Evolutionary conservation across 257 asterid species (phyloP).

Genomic region (Plantago ovata): DNA sequence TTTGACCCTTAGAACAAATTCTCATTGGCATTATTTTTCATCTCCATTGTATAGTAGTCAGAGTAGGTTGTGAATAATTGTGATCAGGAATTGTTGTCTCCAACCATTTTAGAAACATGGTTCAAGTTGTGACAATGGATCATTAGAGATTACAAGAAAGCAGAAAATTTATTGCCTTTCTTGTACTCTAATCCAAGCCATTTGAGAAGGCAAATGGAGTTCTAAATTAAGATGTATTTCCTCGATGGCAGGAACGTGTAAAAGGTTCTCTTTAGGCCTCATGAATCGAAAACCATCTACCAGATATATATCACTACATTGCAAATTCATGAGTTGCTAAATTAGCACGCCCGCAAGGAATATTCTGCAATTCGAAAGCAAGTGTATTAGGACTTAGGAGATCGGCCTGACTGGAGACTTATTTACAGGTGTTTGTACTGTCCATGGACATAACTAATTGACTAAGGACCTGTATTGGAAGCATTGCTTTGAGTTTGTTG

Average conservation of each 20-base stretch:
- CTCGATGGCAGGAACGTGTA: constrained; percentile 47
- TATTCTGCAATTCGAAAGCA: constrained; percentile 47
- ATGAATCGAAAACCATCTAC: constrained; percentile 22
- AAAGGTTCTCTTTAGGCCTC: constrained; percentile 37
- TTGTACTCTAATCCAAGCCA: too few species aligned
- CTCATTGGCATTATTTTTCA: background rate
- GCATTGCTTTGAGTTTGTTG: constrained; percentile 65
- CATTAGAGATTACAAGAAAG: too few species aligned
- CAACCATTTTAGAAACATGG: too few species aligned
- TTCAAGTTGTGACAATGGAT: too few species aligned
- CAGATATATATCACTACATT: constrained; percentile 49
- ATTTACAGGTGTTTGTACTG: constrained; percentile 77
- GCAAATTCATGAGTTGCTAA: constrained; percentile 66
- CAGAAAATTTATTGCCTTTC: too few species aligned
- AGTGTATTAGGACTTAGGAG: too few species aligned
- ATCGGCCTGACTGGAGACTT: too few species aligned
- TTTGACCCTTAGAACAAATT: constrained; percentile 15
- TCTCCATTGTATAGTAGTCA: background rate
- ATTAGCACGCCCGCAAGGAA: constrained; percentile 58
- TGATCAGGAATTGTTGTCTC: too few species aligned
- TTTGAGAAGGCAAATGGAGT: too few species aligned
- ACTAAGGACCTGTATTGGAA: constrained; percentile 51
- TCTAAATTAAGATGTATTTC: too few species aligned
- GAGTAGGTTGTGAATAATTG: background rate
- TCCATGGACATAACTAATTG: constrained; percentile 41